These are phyloP conservation scores for Crithidia brevicula DNA, from an alignment of 208 protist genomes.

Conservation along the genomic window DNA sequence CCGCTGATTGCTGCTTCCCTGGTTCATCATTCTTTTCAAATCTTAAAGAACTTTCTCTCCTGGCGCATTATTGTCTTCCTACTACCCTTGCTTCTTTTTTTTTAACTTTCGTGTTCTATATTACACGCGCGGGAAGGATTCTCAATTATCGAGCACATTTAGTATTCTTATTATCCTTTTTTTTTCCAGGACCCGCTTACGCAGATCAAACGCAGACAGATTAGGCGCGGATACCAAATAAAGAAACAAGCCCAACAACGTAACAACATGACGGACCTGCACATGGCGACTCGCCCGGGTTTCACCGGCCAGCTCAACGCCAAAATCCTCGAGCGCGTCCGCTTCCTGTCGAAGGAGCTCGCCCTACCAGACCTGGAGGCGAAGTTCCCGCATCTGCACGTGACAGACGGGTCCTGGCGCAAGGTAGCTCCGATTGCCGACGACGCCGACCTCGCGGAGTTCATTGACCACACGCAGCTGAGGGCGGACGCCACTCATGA, in stretches of 20 bases:
- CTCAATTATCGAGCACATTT: too few species aligned
- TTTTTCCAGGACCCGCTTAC: too few species aligned
- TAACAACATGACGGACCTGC: slow-evolving; percentile 35
- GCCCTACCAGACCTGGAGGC: slow-evolving; percentile 47
- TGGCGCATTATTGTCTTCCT: too few species aligned
- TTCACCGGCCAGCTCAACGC: slow-evolving; percentile 67
- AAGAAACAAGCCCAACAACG: not conserved
- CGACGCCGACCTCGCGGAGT: slow-evolving; percentile 33
- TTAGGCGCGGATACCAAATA: too few species aligned
- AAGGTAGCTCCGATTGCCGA: not conserved
- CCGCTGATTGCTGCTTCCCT: too few species aligned
- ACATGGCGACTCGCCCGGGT: slow-evolving; percentile 54
- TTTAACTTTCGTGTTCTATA: too few species aligned
- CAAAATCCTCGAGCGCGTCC: slow-evolving; percentile 59
- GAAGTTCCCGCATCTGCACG: slow-evolving; percentile 61
- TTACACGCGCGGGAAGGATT: too few species aligned
- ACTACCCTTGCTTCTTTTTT: too few species aligned
- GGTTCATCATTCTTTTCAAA: too few species aligned
- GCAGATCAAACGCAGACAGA: too few species aligned
- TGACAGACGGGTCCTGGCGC: slow-evolving; percentile 61
- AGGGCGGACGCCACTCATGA: slow-evolving; percentile 71
- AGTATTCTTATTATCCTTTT: too few species aligned
- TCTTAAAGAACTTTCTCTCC: too few species aligned
- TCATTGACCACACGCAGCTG: slow-evolving; percentile 95
- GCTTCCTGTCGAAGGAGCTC: slow-evolving; percentile 43